Evolutionary conservation across 441 rosid genomes (phyloP).

Genomic region (Adansonia rubrostipa): DNA sequence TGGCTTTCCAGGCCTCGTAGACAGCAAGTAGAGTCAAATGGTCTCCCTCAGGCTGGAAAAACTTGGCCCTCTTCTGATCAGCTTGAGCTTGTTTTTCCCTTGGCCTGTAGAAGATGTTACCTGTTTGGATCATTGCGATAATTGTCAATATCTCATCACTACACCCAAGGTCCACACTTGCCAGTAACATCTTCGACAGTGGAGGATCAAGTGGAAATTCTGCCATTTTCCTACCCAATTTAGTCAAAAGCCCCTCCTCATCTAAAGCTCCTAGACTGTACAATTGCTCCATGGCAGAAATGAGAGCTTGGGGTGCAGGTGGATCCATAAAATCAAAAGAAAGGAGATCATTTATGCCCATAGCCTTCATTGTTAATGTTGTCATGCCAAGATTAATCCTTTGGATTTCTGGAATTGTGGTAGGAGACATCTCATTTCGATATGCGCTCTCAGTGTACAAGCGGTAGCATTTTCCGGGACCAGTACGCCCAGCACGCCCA

Average conservation of each 20-base stretch:
- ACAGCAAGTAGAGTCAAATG: conserved; percentile 87
- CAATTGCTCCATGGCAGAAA: conserved; percentile 90
- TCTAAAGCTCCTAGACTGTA: conserved; percentile 87
- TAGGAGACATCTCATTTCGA: conserved; percentile 91
- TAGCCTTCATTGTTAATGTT: conserved; percentile 79
- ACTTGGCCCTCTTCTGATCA: conserved; percentile 87
- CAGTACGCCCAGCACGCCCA: conserved; percentile 65
- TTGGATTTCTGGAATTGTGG: conserved; percentile 80
- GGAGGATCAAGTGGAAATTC: conserved; percentile 94
- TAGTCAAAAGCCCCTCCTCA: conserved; percentile 86
- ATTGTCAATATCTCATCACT: conserved; percentile 88
- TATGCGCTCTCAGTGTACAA: conserved; percentile 87
- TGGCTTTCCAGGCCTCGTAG: conserved; percentile 91
- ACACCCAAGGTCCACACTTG: conserved; percentile 94
- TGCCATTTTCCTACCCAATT: conserved; percentile 91
- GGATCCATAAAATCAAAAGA: conserved; percentile 94
- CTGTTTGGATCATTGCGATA: conserved; percentile 89
- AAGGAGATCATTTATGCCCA: conserved; percentile 86
- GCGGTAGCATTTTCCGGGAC: conserved; percentile 93
- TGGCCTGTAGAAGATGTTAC: conserved; percentile 86
- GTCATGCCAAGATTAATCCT: conserved; percentile 78
- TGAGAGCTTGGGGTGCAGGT: conserved; percentile 84
- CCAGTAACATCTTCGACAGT: conserved; percentile 83
- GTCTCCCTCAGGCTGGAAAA: conserved; percentile 93
- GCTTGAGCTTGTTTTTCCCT: conserved; percentile 95